These are phyloP conservation scores for Sporothrix pseudoabietina DNA, from an alignment of 2,329 filamentous ascomycete genomes.

Conservation along the genomic window DNA sequence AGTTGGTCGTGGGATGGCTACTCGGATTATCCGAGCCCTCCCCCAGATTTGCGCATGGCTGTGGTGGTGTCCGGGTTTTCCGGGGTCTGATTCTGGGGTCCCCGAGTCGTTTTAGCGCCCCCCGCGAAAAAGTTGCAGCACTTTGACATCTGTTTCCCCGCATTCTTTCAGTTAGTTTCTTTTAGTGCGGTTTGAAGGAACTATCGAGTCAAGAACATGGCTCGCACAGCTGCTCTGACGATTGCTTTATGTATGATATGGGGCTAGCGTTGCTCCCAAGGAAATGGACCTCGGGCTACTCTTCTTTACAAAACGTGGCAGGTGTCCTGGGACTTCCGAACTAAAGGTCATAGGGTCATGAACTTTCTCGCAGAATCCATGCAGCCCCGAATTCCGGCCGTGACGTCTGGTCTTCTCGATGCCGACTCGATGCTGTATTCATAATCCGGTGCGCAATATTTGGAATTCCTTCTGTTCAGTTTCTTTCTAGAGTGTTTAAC, in stretches of 20 bases:
- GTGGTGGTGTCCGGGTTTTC: neutral
- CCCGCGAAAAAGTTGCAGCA: neutral
- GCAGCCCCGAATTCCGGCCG: neutral
- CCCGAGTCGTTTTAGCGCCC: neutral
- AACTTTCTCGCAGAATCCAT: neutral
- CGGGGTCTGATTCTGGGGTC: conserved; percentile 4
- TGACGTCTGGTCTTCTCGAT: neutral
- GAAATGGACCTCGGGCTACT: neutral
- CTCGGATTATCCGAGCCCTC: conserved; percentile 1
- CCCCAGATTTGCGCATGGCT: neutral
- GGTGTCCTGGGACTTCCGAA: neutral
- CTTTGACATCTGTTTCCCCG: neutral
- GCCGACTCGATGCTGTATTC: too few species aligned
- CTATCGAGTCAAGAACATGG: too few species aligned
- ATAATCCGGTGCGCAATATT: too few species aligned
- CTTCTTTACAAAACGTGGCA: neutral
- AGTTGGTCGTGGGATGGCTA: neutral
- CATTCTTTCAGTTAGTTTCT: neutral
- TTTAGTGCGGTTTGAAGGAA: neutral
- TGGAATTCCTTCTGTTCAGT: too few species aligned
- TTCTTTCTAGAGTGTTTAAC: too few species aligned
- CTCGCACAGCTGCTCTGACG: neutral
- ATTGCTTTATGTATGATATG: neutral
- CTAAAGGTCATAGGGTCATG: neutral
- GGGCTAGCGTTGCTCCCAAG: neutral